These are phyloP conservation scores for Salvia rosmarinus DNA, from an alignment of 257 asterid species.

Conservation along the genomic window DNA sequence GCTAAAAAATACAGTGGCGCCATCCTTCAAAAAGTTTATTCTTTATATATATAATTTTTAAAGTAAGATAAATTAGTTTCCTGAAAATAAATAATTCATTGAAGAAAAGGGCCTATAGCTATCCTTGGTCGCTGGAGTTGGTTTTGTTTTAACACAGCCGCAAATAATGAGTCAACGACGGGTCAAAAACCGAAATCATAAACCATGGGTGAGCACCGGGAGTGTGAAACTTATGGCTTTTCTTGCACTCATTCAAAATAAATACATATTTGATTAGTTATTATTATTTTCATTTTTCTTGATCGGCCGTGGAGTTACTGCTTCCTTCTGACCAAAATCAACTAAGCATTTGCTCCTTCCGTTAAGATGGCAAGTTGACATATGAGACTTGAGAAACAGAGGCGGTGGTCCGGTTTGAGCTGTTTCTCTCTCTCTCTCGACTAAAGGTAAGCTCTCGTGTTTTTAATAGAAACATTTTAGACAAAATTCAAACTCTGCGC, in stretches of 20 bases:
- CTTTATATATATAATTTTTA: too few relatives aligned
- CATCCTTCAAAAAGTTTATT: too few relatives aligned
- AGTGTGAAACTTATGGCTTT: neutral
- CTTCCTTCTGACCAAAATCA: neutral
- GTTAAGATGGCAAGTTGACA: neutral
- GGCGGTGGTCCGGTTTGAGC: neutral
- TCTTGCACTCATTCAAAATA: neutral
- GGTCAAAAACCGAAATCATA: neutral
- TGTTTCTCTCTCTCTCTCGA: neutral
- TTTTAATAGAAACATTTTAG: neutral
- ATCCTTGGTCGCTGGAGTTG: neutral
- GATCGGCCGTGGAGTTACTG: neutral
- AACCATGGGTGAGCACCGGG: neutral
- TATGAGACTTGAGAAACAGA: neutral
- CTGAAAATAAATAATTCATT: neutral
- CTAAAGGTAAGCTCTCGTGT: neutral
- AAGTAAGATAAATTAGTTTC: too few relatives aligned
- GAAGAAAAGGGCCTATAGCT: neutral
- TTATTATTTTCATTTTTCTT: neutral
- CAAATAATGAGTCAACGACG: neutral
- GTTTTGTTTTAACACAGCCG: neutral
- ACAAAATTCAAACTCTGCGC: neutral
- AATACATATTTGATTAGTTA: too few relatives aligned
- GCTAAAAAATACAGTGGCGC: too few relatives aligned
- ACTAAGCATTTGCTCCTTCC: neutral